Evolutionary conservation across 345 rosid species (phyloP), one percentile per base, ranked within the genome.

Genomic region (Euphorbia lathyris): DNA sequence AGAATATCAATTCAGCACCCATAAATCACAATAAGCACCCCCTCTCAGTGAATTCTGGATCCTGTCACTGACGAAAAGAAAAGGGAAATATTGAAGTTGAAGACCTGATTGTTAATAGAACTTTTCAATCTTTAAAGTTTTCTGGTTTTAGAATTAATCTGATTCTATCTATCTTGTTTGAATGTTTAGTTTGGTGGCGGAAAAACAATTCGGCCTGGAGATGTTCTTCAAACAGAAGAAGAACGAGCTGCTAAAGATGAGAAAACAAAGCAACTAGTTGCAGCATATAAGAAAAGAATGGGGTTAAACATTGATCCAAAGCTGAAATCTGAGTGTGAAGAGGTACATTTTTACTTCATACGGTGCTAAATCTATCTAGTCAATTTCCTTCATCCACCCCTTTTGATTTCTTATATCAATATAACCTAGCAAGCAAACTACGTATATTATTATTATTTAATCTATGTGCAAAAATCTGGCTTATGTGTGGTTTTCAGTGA

Each of bases 171-270:
- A 74, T 58, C 40, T 12, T 74, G 38, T 47, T 72, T 55, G 73
- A 38, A 29, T 69, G 53, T 69, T 67, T 34, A 90, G 97, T 90
- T 79, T 85, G 97, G 97, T 53, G 97, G 97, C 75, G 97, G 97
- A 76, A 93, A 76, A 79, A 85, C 80, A 32, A 80, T 93, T 73
- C 87, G 77, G 59, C 96, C 96, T 0, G 96, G 97, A n/a, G 97
- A 93, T 40, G 76, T 79, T 61, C 79, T 89, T 36, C 96, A 93
- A 81, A 84, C 96, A 32, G 83, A 80, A 70, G 90, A 93, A 79
- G 96, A 86, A 68, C 83, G 87, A 76, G 83, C 77, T 74, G 89
- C 88, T 17, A 87, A 89, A 83, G 89, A 89, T 19, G 79, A 86
- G 61, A 82, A 70, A 56, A 87, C 96, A 11, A 89, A 83, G 68